A percentile compares a stretch with the other conserved stretches of the same genome.
Conservation (phyloP, 1,284 basidiomycete genomes). For the Flammula alnicola region DNA sequence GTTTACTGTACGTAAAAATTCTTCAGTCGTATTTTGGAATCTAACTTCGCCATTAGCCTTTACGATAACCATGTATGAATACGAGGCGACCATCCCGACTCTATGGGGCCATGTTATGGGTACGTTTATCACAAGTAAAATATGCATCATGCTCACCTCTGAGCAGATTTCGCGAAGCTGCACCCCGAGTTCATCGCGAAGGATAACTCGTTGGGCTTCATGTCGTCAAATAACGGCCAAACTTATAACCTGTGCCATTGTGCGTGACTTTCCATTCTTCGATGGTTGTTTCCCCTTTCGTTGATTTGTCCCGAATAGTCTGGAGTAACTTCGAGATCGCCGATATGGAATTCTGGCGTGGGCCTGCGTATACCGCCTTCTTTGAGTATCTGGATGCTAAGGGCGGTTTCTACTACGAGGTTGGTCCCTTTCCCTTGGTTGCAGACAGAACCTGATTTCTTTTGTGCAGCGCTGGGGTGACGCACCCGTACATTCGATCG, state of each 20-base stretch:
- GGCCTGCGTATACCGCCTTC: slow-evolving; percentile 70
- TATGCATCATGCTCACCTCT: neutral
- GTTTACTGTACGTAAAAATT: slow-evolving; percentile 52
- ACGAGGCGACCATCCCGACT: slow-evolving; percentile 72
- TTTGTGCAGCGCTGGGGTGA: slow-evolving; percentile 69
- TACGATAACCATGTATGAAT: slow-evolving; percentile 81
- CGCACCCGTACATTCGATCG: slow-evolving; percentile 82
- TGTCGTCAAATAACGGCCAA: slow-evolving; percentile 66
- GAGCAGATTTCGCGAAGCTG: slow-evolving; percentile 62
- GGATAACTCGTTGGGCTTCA: slow-evolving; percentile 72
- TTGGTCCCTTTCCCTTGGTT: slow-evolving; percentile 26
- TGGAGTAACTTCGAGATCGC: slow-evolving; percentile 85
- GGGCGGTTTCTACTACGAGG: slow-evolving; percentile 84
- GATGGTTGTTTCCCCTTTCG: neutral
- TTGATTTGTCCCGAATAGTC: slow-evolving; percentile 45
- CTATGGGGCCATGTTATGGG: slow-evolving; percentile 72
- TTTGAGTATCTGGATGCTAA: slow-evolving; percentile 74
- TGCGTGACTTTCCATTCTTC: slow-evolving; percentile 29
- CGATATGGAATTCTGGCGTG: slow-evolving; percentile 61
- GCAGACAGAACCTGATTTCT: neutral
- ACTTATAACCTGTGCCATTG: slow-evolving; percentile 81
- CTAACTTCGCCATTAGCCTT: too few species aligned
- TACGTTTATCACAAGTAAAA: slow-evolving; percentile 14
- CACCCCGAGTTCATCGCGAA: slow-evolving; percentile 67
- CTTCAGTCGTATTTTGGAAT: too few species aligned